Evolutionary conservation across 2,329 filamentous ascomycete genomes (phyloP).

Genomic region (Diaporthe amygdali): DNA sequence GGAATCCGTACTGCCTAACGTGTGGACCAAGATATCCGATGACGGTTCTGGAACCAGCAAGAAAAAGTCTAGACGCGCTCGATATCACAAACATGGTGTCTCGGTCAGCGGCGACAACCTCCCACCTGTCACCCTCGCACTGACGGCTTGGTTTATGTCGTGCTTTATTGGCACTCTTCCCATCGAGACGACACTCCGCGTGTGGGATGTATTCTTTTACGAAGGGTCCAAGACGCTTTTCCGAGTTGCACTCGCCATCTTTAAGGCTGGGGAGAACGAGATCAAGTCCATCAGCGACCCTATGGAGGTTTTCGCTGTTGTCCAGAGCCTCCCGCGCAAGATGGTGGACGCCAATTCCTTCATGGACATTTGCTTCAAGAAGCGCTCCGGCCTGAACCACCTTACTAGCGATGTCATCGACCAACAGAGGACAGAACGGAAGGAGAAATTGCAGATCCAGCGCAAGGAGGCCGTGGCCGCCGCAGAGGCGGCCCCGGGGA

Average conservation of each 20-base stretch:
- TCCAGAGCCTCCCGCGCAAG: constrained; percentile 82
- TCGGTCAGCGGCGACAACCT: constrained; percentile 44
- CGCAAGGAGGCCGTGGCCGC: constrained; percentile 40
- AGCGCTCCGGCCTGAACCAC: constrained; percentile 80
- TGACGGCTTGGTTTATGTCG: constrained; percentile 98
- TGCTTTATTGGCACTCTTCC: constrained; percentile 93
- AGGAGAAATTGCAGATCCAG: constrained; percentile 55
- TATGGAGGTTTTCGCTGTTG: constrained; percentile 95
- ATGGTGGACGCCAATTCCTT: constrained; percentile 83
- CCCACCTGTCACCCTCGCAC: constrained; percentile 89
- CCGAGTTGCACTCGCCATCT: constrained; percentile 86
- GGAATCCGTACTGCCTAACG: constrained; percentile 78
- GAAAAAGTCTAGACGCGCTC: constrained; percentile 18
- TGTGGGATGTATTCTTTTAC: constrained; percentile 97
- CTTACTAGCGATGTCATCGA: constrained; percentile 85
- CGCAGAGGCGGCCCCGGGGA: constrained; percentile 23
- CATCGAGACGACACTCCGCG: constrained; percentile 87
- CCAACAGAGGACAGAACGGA: constrained; percentile 71
- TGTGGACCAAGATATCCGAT: constrained; percentile 82
- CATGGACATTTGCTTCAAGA: constrained; percentile 82
- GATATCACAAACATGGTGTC: background rate
- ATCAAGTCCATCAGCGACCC: constrained; percentile 82
- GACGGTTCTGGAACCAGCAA: constrained; percentile 22
- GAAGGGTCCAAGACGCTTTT: constrained; percentile 95
- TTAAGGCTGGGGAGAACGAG: constrained; percentile 84